These are phyloP conservation scores for Clarkia xantiana DNA, from an alignment of 345 rosid genomes.

Conservation along the genomic window DNA sequence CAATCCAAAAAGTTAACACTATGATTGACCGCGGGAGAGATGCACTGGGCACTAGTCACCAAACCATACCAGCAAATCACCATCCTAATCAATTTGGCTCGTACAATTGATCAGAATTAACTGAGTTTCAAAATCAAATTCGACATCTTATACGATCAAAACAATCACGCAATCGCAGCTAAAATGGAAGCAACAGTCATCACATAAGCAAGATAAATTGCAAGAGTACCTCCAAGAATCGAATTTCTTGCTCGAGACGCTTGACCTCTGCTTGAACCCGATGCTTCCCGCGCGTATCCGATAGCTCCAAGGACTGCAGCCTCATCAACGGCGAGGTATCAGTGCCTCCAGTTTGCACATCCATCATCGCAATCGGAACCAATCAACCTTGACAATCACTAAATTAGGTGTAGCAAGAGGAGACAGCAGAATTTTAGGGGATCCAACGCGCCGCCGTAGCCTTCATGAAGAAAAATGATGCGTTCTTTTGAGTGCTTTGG, in stretches of 20 bases:
- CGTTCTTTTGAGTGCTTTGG: no score
- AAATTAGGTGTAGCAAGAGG: not conserved
- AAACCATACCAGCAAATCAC: no score
- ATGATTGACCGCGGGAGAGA: no score
- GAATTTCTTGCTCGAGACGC: constrained; percentile 14
- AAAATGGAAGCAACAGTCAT: not conserved
- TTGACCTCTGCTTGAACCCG: constrained; percentile 13
- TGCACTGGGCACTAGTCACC: no score
- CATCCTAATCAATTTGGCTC: no score
- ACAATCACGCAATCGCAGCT: not conserved
- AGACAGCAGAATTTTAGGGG: no score
- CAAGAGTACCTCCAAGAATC: constrained; percentile 12
- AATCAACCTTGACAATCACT: not conserved
- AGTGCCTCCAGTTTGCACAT: not conserved
- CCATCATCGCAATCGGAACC: not conserved
- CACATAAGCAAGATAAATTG: not conserved
- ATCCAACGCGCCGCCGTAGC: no score
- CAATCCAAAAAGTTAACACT: no score
- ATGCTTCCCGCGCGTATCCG: constrained; percentile 13
- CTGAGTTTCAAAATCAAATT: no score
- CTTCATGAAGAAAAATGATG: no score
- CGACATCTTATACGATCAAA: not conserved
- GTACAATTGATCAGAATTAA: no score
- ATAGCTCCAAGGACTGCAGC: constrained; percentile 6
- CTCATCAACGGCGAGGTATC: constrained; percentile 1